A percentile compares a stretch with the other conserved stretches of the same genome.
These are phyloP conservation scores for Rubus idaeus DNA, from an alignment of 306 rosid species.

Conservation along the genomic window DNA sequence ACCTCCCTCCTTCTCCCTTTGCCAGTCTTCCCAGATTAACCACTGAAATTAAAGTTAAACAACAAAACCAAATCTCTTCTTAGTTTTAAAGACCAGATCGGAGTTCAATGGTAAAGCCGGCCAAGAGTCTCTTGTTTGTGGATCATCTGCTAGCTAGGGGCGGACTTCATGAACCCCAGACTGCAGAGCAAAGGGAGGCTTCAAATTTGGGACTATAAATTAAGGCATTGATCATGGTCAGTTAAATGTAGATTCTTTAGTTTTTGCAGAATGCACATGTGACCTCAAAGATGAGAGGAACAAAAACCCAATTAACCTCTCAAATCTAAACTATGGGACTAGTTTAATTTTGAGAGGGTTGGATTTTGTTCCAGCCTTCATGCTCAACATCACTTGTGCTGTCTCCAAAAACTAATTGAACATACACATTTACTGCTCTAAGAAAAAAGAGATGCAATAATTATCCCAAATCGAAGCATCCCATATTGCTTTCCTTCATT, in stretches of 20 bases:
- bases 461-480: background rate
- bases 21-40: background rate
- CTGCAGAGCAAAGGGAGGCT: background rate
- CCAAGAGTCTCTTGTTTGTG: background rate
- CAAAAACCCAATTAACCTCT: background rate
- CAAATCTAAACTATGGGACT: background rate
- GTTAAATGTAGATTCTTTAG: background rate
- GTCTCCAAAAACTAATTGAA: background rate
- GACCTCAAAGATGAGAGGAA: slow-evolving; percentile 2
- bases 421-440: background rate
- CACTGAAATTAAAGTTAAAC: too few species aligned
- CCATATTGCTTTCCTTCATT: background rate
- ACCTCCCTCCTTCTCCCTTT: background rate
- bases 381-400: background rate
- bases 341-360: background rate
- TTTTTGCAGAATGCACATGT: background rate
- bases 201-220: background rate
- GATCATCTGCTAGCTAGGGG: background rate
- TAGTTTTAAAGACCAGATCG: background rate
- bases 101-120: background rate
- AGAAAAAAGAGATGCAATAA: background rate
- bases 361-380: background rate
- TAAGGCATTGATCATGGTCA: background rate
- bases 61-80: too few species aligned
- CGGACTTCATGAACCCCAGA: background rate